Percentiles rank a stretch among this genome's conserved stretches.
These are phyloP conservation scores for Exophiala sideris DNA, from an alignment of 2,329 filamentous ascomycete species.

Conservation along the genomic window DNA sequence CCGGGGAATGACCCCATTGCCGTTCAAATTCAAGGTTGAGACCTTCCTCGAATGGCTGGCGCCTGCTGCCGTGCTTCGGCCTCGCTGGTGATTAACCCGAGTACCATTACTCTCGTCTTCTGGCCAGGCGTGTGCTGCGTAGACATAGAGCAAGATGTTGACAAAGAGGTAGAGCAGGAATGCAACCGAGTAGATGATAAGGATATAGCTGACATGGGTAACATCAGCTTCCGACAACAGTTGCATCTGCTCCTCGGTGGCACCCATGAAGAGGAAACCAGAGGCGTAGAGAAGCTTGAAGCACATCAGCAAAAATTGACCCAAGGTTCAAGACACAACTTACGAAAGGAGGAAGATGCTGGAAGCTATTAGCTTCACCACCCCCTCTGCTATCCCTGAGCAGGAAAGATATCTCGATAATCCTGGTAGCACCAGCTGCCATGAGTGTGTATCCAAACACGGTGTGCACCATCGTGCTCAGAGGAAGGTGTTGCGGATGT, in stretches of 20 bases:
- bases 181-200: slow-evolving; percentile 85
- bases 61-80: slow-evolving; percentile 15
- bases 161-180: slow-evolving; percentile 89
- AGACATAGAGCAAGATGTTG: slow-evolving; percentile 80
- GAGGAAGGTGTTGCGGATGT: slow-evolving; percentile 77
- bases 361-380: slow-evolving; percentile 67
- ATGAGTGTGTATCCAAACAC: slow-evolving; percentile 95
- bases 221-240: slow-evolving; percentile 70
- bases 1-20: slow-evolving; percentile 15
- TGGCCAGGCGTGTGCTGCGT: slow-evolving; percentile 62
- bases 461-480: slow-evolving; percentile 82
- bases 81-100: slow-evolving; percentile 1
- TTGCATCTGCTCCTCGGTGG: slow-evolving; percentile 92
- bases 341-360: slow-evolving; percentile 68
- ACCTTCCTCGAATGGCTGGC: slow-evolving; percentile 13
- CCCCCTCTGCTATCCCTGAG: slow-evolving; percentile 70
- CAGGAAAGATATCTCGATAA: slow-evolving; percentile 89
- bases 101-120: slow-evolving; percentile 31
- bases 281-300: slow-evolving; percentile 79
- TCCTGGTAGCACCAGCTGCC: slow-evolving; percentile 76
- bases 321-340: slow-evolving; percentile 41
- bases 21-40: slow-evolving; percentile 12
- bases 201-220: slow-evolving; percentile 85
- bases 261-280: slow-evolving; percentile 95
- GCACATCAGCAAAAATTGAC: slow-evolving; percentile 28